These are phyloP conservation scores for Lentinula boryana DNA, from an alignment of 768 basidiomycete genomes.

Conservation along the genomic window DNA sequence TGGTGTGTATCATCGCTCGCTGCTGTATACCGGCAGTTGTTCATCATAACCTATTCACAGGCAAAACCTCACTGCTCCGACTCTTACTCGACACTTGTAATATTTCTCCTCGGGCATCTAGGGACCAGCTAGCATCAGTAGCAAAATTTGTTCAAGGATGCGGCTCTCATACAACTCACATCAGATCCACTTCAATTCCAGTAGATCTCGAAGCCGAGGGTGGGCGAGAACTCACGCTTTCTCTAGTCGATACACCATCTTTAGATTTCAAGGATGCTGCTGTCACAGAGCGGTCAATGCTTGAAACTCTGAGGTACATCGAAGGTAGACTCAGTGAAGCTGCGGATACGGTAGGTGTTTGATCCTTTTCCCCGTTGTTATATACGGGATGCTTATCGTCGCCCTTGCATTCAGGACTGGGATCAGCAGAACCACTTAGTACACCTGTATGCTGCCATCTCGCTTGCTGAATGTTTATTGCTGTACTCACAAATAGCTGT, in stretches of 20 bases:
- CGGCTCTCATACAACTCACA: slow-evolving; percentile 65
- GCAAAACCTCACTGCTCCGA: slow-evolving; percentile 84
- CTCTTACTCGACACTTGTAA: slow-evolving; percentile 78
- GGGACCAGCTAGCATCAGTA: slow-evolving; percentile 74
- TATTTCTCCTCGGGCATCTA: slow-evolving; percentile 53
- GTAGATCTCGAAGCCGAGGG: slow-evolving; percentile 52
- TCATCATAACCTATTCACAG: slow-evolving; percentile 34
- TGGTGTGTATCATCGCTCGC: slow-evolving; percentile 32
- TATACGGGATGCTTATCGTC: slow-evolving; percentile 15
- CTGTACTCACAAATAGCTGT: background rate
- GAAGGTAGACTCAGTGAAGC: slow-evolving; percentile 71
- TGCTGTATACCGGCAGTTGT: slow-evolving; percentile 12
- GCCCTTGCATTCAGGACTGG: slow-evolving; percentile 48
- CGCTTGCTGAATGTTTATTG: background rate
- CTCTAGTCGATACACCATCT: slow-evolving; percentile 79
- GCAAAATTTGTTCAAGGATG: slow-evolving; percentile 79
- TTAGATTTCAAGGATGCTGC: slow-evolving; percentile 67
- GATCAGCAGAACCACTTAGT: slow-evolving; percentile 68
- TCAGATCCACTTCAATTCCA: slow-evolving; percentile 67
- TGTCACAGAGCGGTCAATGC: slow-evolving; percentile 54
- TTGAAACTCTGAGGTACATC: slow-evolving; percentile 66
- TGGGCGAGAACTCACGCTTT: slow-evolving; percentile 50
- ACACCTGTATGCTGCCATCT: slow-evolving; percentile 53
- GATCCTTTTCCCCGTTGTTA: slow-evolving; percentile 13
- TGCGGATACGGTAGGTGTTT: slow-evolving; percentile 65